Base-by-base conservation (phyloP, 2,329 filamentous ascomycete genomes). In the Pleomassaria siparia region DNA sequence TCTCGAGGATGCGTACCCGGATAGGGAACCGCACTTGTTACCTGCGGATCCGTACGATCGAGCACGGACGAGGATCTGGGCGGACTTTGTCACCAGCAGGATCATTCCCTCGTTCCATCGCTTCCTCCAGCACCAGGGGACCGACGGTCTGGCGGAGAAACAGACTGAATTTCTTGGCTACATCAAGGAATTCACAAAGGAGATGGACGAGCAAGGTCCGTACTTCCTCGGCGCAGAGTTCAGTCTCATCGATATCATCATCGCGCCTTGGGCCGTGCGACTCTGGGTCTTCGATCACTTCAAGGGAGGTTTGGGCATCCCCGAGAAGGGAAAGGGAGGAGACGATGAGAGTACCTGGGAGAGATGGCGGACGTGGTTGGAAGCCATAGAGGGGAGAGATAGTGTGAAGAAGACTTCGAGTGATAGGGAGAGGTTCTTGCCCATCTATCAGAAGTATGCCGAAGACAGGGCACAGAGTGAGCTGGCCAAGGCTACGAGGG, bases 201-300 rank as follows among this genome's bases (percentile, higher is more conserved):
- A 87, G 64, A 86, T 89, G 80, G 75, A 83, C 46, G 45, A 69
- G 0, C 56, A 72, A 7, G 84, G 84, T 0, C 87, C 87, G 0
- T 91, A 80, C 71, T 91, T 91, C 62, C 63, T 85, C 1, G 87
- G 87, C 1, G 66, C 74, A 1, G 72, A 78, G 30, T 79, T 89
- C n/a, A 79, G 79, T 44, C 70, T 91, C 16, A 81, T 89, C 12
- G 88, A 92, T 66, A 74, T 90, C 20, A 80, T 83, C 52, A 72
- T 91, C 2, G 87, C 84, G 29, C 88, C 88, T 0, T 91, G 87
- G 87, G 83, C 84, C 0, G 80, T 84, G 44, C 76, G 88, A 12
- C 63, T 90, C 16, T 91, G 87, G 75, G 72, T 89, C 5, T 85
- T 91, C 55, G 86, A 91, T 57, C 79, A 89, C 53, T 91, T 86